These are phyloP conservation scores for Platanthera zijinensis DNA, from an alignment of 106 monocot species.

Conservation along the genomic window DNA sequence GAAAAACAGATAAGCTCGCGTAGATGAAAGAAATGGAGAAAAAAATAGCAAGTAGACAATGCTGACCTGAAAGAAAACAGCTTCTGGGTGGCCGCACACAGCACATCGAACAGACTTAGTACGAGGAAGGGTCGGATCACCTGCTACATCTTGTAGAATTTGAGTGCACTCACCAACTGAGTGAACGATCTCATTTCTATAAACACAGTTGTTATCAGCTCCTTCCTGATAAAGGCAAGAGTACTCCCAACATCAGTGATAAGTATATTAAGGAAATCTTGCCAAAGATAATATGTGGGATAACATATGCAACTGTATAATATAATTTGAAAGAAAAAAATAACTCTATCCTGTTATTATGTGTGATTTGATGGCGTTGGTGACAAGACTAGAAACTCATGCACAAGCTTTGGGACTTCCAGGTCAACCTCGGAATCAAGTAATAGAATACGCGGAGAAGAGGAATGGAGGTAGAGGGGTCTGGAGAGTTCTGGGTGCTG, in stretches of 20 bases:
- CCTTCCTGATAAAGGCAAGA: slow-evolving; percentile 32
- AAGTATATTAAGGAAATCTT: not conserved
- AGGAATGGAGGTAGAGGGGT: no score
- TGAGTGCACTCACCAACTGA: slow-evolving; percentile 43
- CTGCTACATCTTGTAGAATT: slow-evolving; percentile 53
- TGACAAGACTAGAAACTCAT: no score
- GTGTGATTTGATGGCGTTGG: not conserved
- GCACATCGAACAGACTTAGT: slow-evolving; percentile 60
- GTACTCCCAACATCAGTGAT: not conserved
- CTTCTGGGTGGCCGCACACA: slow-evolving; percentile 58
- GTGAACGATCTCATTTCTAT: slow-evolving; percentile 66
- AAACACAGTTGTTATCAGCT: slow-evolving; percentile 59
- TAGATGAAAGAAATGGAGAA: not conserved
- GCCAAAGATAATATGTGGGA: not conserved
- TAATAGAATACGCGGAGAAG: no score
- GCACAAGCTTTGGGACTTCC: no score
- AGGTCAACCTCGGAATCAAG: no score
- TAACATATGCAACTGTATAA: not conserved
- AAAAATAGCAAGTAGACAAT: not conserved
- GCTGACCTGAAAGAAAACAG: slow-evolving; percentile 58
- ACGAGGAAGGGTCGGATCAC: slow-evolving; percentile 72
- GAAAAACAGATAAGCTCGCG: no score
- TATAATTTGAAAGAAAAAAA: not conserved
- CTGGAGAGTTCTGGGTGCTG: no score
- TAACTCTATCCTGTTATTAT: not conserved